phyloP scores from a whole-genome alignment of 805 yeast species.

The Tetrapisispora iriomotensis region DNA sequence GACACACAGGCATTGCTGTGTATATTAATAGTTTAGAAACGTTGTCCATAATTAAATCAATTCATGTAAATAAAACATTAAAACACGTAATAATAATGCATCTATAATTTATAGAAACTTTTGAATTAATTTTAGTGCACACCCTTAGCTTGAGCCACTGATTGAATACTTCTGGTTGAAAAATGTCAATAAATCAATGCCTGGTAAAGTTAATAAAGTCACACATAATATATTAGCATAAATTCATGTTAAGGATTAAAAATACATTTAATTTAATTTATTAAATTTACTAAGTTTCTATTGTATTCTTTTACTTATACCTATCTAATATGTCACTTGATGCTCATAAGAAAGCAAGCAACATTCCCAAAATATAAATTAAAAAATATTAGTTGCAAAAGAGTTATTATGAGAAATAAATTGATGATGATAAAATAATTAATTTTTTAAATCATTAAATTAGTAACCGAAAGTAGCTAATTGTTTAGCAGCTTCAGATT shows the following conservation, averaged over 20 bases:
- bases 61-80: neutral
- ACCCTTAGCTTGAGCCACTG: no score
- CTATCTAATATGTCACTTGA: slow-evolving; percentile 4
- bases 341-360: neutral
- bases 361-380: slow-evolving; percentile 2
- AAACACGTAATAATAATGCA: neutral
- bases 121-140: no score
- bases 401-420: slow-evolving; percentile 4
- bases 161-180: no score
- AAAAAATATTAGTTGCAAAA: slow-evolving; percentile 5
- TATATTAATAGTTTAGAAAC: no score
- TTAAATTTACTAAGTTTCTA: slow-evolving; percentile 4
- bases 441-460: slow-evolving; percentile 22
- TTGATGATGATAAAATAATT: slow-evolving; percentile 6
- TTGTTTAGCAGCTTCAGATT: slow-evolving; percentile 83
- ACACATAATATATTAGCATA: neutral
- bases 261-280: neutral
- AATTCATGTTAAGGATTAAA: neutral
- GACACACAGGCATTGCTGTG: no score
- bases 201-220: neutral
- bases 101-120: neutral
- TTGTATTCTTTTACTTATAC: slow-evolving; percentile 5
- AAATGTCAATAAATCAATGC: no score
- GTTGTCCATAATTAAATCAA: neutral
- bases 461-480: slow-evolving; percentile 97